Conservation (phyloP, 306 rosid species). For the Quercus robur region DNA sequence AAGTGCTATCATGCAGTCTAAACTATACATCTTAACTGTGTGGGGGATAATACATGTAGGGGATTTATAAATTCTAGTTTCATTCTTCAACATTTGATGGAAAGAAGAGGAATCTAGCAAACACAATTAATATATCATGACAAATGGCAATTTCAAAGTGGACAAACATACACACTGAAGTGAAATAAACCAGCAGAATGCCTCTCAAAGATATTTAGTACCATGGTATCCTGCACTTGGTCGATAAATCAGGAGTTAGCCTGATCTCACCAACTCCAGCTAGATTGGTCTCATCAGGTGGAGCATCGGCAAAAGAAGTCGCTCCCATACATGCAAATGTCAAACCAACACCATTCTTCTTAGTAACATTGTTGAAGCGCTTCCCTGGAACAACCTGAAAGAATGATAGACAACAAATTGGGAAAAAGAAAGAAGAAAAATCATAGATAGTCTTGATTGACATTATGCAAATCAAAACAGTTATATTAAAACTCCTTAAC, state of each 20-base stretch:
- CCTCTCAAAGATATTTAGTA: conserved; percentile 21
- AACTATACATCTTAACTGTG: neutral
- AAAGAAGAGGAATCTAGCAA: neutral
- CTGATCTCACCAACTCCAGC: conserved; percentile 77
- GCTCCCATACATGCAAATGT: conserved; percentile 60
- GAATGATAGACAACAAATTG: conserved; percentile 16
- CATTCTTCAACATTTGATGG: neutral
- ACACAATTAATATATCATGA: neutral
- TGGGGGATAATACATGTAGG: neutral
- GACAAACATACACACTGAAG: neutral
- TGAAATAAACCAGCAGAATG: conserved; percentile 6
- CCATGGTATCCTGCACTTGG: conserved; percentile 77
- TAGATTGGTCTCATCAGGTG: conserved; percentile 67
- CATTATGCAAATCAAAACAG: too few relatives aligned
- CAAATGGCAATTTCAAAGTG: conserved; percentile 8
- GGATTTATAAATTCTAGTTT: neutral
- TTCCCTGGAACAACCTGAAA: conserved; percentile 72
- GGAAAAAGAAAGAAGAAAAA: conserved; percentile 1
- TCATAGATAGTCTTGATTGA: neutral
- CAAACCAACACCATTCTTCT: conserved; percentile 68
- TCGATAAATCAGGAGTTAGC: conserved; percentile 79
- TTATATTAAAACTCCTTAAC: too few relatives aligned
- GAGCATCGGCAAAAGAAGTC: conserved; percentile 58
- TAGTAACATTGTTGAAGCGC: conserved; percentile 56
- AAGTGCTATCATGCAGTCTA: neutral